Percentiles rank a stretch among this genome's conserved stretches.
phyloP scores from a whole-genome alignment of 1,139 yeast genomes.

The Diutina rugosa region DNA sequence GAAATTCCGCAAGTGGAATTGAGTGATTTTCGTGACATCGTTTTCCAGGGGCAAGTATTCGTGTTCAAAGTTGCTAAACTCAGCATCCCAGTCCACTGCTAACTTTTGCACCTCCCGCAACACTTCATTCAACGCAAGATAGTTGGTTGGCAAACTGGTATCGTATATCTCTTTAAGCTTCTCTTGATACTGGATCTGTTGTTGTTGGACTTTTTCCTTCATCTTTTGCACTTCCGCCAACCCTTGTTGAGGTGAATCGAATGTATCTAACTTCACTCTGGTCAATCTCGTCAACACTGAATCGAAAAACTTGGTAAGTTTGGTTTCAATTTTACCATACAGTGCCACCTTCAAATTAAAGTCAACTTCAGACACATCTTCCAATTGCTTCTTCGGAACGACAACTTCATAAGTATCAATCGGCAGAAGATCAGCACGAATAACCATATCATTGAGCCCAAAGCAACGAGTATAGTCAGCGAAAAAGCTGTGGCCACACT shows the following conservation, averaged over 20 bases:
- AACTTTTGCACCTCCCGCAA: conserved; percentile 65
- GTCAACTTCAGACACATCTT: conserved; percentile 65
- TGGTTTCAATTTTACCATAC: conserved; percentile 38
- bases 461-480: conserved; percentile 75
- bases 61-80: conserved; percentile 72
- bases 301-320: conserved; percentile 50
- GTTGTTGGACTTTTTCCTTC: conserved; percentile 38
- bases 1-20: conserved; percentile 71
- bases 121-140: conserved; percentile 56
- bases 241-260: conserved; percentile 64
- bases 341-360: conserved; percentile 57
- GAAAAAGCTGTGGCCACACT: conserved; percentile 68
- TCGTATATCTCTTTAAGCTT: conserved; percentile 43
- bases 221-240: conserved; percentile 44
- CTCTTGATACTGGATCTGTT: conserved; percentile 30
- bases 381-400: conserved; percentile 61
- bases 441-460: conserved; percentile 69
- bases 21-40: conserved; percentile 84
- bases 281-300: conserved; percentile 62
- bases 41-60: conserved; percentile 80
- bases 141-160: conserved; percentile 47
- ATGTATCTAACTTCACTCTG: conserved; percentile 72
- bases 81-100: conserved; percentile 82
- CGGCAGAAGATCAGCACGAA: conserved; percentile 62
- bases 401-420: conserved; percentile 69